Conservation (phyloP, 148 eudicot species). For the Rhododendron williamsianum region DNA sequence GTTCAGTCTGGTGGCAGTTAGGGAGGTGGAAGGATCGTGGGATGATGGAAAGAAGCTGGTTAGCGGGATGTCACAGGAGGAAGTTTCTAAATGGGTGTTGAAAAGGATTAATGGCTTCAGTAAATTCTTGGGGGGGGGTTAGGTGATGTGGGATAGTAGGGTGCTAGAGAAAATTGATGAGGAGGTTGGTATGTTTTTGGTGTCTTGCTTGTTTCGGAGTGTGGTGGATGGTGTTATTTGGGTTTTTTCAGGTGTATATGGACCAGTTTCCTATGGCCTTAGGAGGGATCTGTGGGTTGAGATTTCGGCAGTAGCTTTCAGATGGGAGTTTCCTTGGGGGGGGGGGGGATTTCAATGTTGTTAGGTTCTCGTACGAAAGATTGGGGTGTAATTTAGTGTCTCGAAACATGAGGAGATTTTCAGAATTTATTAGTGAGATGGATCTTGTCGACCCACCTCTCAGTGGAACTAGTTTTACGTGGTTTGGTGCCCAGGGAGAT, state of each 20-base stretch:
- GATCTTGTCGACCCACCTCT: neutral
- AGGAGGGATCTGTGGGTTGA: too few species aligned
- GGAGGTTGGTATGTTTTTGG: neutral
- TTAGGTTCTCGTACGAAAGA: neutral
- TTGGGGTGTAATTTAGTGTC: neutral
- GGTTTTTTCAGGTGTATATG: neutral
- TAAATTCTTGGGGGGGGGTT: too few species aligned
- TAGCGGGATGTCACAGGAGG: too few species aligned
- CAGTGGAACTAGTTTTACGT: neutral
- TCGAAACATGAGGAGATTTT: neutral
- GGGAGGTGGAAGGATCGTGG: too few species aligned
- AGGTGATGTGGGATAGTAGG: neutral
- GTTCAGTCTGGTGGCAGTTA: too few species aligned
- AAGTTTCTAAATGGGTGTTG: too few species aligned
- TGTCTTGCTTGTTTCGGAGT: neutral
- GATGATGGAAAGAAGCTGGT: too few species aligned
- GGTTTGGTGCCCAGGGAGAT: neutral
- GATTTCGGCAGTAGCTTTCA: too few species aligned
- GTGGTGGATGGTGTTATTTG: neutral
- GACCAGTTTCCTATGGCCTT: neutral
- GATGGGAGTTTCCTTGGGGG: too few species aligned
- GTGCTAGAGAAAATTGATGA: neutral
- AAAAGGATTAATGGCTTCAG: too few species aligned
- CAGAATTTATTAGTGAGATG: neutral
- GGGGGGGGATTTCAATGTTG: neutral